A percentile compares a stretch with the other conserved stretches of the same genome.
Conservation (phyloP, 1,139 yeast species). For the Hansenula sp. region DNA sequence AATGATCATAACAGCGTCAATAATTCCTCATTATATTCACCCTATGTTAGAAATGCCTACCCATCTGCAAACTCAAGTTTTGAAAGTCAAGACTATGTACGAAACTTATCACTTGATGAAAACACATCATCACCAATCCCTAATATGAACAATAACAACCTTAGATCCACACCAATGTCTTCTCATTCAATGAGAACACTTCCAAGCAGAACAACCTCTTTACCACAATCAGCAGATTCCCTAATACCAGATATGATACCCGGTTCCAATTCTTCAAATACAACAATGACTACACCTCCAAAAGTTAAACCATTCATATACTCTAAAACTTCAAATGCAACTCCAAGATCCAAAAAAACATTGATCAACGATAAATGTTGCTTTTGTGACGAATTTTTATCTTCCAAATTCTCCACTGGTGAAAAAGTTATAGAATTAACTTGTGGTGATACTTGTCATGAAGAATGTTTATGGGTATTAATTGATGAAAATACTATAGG, state of each 20-base stretch:
- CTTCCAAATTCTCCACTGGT: slow-evolving; percentile 15
- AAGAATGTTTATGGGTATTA: slow-evolving; percentile 30
- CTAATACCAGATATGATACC: neutral
- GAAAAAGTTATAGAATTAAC: slow-evolving; percentile 30
- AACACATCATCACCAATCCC: neutral
- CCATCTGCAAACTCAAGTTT: neutral
- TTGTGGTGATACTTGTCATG: slow-evolving; percentile 33
- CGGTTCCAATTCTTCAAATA: neutral
- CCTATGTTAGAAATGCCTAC: neutral
- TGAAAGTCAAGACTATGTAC: neutral
- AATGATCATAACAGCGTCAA: neutral
- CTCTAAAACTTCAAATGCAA: slow-evolving; percentile 9
- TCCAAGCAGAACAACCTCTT: neutral
- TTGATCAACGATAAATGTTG: slow-evolving; percentile 23
- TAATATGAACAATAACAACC: neutral
- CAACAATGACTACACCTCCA: slow-evolving; percentile 14
- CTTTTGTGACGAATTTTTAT: slow-evolving; percentile 30
- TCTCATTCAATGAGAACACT: neutral
- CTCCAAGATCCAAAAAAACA: slow-evolving; percentile 13
- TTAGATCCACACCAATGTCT: neutral
- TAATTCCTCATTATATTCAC: neutral
- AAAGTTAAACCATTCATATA: slow-evolving; percentile 14
- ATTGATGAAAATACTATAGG: slow-evolving; percentile 19
- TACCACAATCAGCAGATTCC: neutral
- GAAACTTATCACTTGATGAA: neutral